These are phyloP conservation scores for Capsicum baccatum DNA, from an alignment of 257 asterid genomes.

Conservation along the genomic window DNA sequence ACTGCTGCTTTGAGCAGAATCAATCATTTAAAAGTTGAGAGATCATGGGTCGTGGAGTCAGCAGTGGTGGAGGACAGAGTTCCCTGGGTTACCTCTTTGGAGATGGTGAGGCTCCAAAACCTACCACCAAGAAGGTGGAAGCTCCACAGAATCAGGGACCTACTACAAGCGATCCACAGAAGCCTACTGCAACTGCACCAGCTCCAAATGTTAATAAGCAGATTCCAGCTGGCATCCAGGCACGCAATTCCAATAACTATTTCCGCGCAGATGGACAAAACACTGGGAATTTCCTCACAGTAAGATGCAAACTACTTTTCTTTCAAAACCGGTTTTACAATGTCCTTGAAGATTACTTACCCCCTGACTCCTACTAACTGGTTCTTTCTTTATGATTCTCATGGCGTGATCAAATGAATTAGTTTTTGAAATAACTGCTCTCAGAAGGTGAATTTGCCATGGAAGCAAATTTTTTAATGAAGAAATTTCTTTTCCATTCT, in stretches of 20 bases:
- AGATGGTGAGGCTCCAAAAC: conserved; percentile 67
- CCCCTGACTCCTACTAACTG: not conserved
- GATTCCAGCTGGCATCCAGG: conserved; percentile 73
- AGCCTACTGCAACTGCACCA: conserved; percentile 52
- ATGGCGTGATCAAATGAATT: conserved; percentile 12
- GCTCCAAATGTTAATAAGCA: conserved; percentile 51
- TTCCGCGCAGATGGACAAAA: conserved; percentile 80
- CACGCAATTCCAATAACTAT: conserved; percentile 64
- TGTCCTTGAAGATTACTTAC: not conserved
- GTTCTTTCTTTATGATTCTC: not conserved
- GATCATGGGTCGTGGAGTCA: conserved; percentile 84
- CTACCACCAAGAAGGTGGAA: conserved; percentile 47
- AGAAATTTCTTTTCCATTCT: not conserved
- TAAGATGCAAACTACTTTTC: conserved; percentile 37
- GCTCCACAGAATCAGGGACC: conserved; percentile 52
- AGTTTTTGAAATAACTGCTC: not conserved
- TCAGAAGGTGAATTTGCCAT: conserved; percentile 1
- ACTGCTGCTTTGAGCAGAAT: conserved; percentile 33
- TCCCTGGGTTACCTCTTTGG: conserved; percentile 89
- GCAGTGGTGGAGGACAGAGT: conserved; percentile 93
- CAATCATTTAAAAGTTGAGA: conserved; percentile 24
- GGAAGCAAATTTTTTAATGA: conserved; percentile 9
- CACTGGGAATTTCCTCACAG: conserved; percentile 84
- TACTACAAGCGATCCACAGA: conserved; percentile 48
- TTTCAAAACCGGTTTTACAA: not conserved